These are phyloP conservation scores for Balamuthia mandrillaris DNA, from an alignment of 208 protist genomes.

Conservation along the genomic window DNA sequence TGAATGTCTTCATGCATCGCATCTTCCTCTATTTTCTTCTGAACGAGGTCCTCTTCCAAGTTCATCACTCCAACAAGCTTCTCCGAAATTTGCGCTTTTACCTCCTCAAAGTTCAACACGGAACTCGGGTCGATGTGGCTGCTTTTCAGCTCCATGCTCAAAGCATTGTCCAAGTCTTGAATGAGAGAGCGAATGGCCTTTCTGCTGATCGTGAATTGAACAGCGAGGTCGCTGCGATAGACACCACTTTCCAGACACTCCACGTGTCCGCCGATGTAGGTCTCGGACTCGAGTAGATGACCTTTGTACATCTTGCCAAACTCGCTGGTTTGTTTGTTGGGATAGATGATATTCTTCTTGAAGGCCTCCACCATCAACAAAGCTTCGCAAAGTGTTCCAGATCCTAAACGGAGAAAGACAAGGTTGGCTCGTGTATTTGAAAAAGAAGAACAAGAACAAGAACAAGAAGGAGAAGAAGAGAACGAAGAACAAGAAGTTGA, in stretches of 20 bases:
- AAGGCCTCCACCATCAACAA: conserved; percentile 97
- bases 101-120: conserved; percentile 77
- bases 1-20: too few species aligned
- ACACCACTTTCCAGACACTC: conserved; percentile 83
- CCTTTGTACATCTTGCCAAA: conserved; percentile 89
- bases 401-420: too few species aligned
- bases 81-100: conserved; percentile 57
- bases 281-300: conserved; percentile 97
- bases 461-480: too few species aligned
- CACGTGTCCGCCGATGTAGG: conserved; percentile 95
- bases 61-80: background rate
- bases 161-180: conserved; percentile 83
- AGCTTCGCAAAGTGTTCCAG: conserved; percentile 98
- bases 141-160: conserved; percentile 74
- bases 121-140: conserved; percentile 75
- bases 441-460: too few species aligned
- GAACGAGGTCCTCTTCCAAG: conserved; percentile 17
- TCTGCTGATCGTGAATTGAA: conserved; percentile 39
- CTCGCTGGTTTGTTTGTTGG: conserved; percentile 92
- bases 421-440: too few species aligned
- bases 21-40: conserved; percentile 63
- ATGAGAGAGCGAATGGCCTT: conserved; percentile 74
- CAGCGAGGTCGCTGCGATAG: conserved; percentile 93
- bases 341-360: conserved; percentile 95
- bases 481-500: too few species aligned